These are phyloP conservation scores for Xylaria polymorpha DNA, from an alignment of 2,329 filamentous ascomycete genomes.

Conservation along the genomic window DNA sequence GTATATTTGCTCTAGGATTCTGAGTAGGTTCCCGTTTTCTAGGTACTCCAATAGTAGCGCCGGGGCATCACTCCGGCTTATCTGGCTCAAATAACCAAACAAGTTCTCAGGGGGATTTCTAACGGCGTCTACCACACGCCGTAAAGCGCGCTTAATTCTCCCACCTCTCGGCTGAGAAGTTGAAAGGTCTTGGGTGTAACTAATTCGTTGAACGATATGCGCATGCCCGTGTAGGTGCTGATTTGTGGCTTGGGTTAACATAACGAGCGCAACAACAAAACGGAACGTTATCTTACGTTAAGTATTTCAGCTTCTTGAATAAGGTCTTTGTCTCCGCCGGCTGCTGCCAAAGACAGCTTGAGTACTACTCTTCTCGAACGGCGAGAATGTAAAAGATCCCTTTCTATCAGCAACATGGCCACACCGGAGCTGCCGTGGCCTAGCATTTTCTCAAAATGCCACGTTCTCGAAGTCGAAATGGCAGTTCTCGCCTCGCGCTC, in stretches of 20 bases:
- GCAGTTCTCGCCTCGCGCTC: neutral
- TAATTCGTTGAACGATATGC: conserved; percentile 5
- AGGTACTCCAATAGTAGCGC: conserved; percentile 26
- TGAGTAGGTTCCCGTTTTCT: conserved; percentile 16
- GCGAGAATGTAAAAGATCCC: conserved; percentile 5
- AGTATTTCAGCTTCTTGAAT: neutral
- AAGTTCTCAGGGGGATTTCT: conserved; percentile 4
- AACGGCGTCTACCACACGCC: neutral
- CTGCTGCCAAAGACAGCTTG: neutral
- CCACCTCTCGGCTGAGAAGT: neutral
- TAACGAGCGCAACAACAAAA: neutral
- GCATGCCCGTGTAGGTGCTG: neutral
- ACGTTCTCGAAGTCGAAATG: conserved; percentile 1
- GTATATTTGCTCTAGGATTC: neutral
- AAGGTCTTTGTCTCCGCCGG: neutral
- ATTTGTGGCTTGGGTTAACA: conserved; percentile 1
- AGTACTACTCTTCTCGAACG: conserved; percentile 14
- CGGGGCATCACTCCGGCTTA: conserved; percentile 1
- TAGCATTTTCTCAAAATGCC: conserved; percentile 16
- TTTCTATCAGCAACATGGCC: conserved; percentile 5
- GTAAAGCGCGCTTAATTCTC: neutral
- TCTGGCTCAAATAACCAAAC: neutral
- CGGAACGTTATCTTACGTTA: neutral
- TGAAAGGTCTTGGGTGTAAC: neutral
- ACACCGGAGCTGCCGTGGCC: conserved; percentile 19